Percentiles rank a stretch among this genome's conserved stretches.
These are phyloP conservation scores for Blepharisma undulans DNA, from an alignment of 169 alveolate genomes.

Conservation along the genomic window DNA sequence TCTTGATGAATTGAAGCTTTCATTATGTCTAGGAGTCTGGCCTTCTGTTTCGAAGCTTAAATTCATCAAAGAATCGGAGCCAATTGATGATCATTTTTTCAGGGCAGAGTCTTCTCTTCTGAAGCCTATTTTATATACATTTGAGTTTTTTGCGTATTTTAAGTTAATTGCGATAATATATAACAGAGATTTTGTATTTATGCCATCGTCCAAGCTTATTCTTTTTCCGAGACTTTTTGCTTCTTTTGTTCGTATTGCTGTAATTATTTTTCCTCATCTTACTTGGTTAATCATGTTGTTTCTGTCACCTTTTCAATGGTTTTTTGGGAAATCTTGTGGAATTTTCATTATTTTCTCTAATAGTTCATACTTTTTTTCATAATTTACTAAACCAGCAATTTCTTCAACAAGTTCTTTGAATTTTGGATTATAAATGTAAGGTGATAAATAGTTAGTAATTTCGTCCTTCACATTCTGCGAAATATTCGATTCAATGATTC, in stretches of 20 bases:
- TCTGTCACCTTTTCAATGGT: background rate
- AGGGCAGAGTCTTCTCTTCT: background rate
- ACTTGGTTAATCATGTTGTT: background rate
- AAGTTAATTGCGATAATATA: background rate
- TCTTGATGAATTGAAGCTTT: background rate
- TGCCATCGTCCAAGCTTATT: background rate
- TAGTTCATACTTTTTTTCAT: background rate
- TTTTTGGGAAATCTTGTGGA: background rate
- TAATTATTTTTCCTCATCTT: background rate
- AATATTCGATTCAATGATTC: background rate
- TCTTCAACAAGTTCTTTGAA: background rate
- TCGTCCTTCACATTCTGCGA: background rate
- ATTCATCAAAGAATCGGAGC: background rate
- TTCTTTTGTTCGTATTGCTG: background rate
- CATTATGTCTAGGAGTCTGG: background rate
- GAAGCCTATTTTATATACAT: background rate
- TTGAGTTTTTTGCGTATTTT: background rate
- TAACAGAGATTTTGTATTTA: background rate
- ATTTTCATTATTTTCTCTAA: background rate
- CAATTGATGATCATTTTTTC: background rate
- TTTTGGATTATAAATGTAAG: background rate
- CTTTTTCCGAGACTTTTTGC: background rate
- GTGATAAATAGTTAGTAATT: background rate
- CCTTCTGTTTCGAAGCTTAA: background rate
- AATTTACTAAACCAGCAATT: background rate